phyloP scores from a whole-genome alignment of 768 basidiomycete species.

The Pleurotus salmoneostramineus region DNA sequence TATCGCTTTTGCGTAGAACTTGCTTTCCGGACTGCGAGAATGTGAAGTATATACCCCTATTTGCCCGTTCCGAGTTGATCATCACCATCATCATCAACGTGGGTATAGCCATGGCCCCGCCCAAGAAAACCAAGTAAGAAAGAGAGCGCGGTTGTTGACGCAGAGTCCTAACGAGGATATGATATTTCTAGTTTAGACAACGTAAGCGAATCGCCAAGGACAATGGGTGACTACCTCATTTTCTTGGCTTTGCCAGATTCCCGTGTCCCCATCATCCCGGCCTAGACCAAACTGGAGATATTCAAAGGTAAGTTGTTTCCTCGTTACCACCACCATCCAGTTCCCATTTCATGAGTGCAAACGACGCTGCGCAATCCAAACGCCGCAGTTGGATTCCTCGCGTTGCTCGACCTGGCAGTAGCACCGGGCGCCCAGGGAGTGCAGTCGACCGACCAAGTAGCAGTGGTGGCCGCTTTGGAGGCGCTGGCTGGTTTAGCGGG shows the following conservation, averaged over 20 bases:
- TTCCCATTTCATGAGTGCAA: slow-evolving; percentile 19
- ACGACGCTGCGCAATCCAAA: slow-evolving; percentile 16
- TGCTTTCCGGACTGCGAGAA: no score
- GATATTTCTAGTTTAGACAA: background rate
- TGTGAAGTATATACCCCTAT: no score
- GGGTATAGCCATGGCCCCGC: no score
- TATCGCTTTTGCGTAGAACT: no score
- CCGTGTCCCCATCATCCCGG: slow-evolving; percentile 4
- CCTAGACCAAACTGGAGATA: slow-evolving; percentile 6
- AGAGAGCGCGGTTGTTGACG: background rate
- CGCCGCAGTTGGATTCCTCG: slow-evolving; percentile 31
- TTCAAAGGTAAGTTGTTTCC: slow-evolving; percentile 3
- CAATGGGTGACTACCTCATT: background rate
- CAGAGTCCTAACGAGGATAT: background rate
- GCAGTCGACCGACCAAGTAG: slow-evolving; percentile 11
- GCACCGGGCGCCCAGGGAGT: slow-evolving; percentile 18
- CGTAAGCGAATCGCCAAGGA: slow-evolving; percentile 1
- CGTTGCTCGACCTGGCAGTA: slow-evolving; percentile 30
- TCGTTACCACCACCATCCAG: background rate
- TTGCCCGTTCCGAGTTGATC: no score
- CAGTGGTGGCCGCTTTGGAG: slow-evolving; percentile 8
- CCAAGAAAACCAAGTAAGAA: background rate
- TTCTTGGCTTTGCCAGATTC: slow-evolving; percentile 6
- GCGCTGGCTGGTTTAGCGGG: slow-evolving; percentile 12
- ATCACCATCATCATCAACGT: no score